Evolutionary conservation across 495 filamentous ascomycete species (phyloP).

Genomic region (Aspergillus homomorphus): DNA sequence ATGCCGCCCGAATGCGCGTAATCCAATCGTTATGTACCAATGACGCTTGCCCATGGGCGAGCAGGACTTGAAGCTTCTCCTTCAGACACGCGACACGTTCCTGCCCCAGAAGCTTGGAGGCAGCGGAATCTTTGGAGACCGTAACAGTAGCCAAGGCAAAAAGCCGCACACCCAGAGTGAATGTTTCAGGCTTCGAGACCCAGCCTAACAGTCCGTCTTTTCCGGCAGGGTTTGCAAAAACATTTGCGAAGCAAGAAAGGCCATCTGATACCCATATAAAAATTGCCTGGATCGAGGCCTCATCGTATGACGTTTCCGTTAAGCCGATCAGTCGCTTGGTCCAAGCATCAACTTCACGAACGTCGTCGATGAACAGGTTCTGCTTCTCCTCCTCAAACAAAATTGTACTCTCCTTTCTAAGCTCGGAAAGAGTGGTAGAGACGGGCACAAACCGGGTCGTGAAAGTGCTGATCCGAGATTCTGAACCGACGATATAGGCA

Average conservation of each 20-base stretch:
- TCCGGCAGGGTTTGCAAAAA: slow-evolving; percentile 20
- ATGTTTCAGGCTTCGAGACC: slow-evolving; percentile 69
- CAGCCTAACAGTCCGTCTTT: slow-evolving; percentile 68
- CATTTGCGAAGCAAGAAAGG: slow-evolving; percentile 44
- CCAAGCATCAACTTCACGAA: slow-evolving; percentile 69
- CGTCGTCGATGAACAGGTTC: slow-evolving; percentile 82
- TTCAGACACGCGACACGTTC: slow-evolving; percentile 17
- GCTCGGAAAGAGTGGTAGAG: slow-evolving; percentile 42
- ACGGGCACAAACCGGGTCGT: slow-evolving; percentile 33
- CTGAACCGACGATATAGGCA: slow-evolving; percentile 30
- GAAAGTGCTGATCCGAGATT: slow-evolving; percentile 25
- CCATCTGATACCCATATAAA: slow-evolving; percentile 57
- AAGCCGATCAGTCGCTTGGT: slow-evolving; percentile 41
- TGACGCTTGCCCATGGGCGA: slow-evolving; percentile 21
- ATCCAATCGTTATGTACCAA: slow-evolving; percentile 39
- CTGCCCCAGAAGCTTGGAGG: slow-evolving; percentile 26
- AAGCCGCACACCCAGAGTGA: slow-evolving; percentile 62
- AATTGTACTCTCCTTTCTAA: slow-evolving; percentile 60
- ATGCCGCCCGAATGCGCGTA: slow-evolving; percentile 26
- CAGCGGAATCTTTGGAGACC: slow-evolving; percentile 38
- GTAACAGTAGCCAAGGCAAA: slow-evolving; percentile 41
- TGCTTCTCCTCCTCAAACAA: slow-evolving; percentile 88
- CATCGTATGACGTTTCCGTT: slow-evolving; percentile 19
- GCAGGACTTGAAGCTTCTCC: slow-evolving; percentile 22
- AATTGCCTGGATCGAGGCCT: slow-evolving; percentile 29